Percentiles rank a stretch among this genome's conserved stretches.
phyloP scores from a whole-genome alignment of 345 rosid genomes.

The Populus euphratica region DNA sequence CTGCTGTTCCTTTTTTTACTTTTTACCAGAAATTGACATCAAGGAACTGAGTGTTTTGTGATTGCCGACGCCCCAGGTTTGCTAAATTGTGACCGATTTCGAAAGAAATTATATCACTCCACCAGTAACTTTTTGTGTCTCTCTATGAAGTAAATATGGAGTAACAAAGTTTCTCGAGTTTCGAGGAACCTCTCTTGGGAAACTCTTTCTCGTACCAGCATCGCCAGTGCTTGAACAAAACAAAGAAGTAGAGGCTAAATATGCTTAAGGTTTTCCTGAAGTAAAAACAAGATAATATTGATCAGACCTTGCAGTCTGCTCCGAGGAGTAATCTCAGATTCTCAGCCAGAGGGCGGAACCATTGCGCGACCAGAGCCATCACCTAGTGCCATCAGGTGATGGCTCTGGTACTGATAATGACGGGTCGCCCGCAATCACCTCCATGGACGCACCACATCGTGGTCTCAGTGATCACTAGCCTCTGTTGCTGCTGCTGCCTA shows the following conservation, averaged over 20 bases:
- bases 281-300: neutral
- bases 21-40: neutral
- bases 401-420: neutral
- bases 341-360: too few relatives aligned
- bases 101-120: too few relatives aligned
- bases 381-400: too few relatives aligned
- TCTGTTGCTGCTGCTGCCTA: too few relatives aligned
- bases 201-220: neutral
- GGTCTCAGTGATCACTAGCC: neutral
- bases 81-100: too few relatives aligned
- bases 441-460: neutral
- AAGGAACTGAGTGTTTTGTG: neutral
- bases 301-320: neutral
- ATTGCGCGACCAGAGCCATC: too few relatives aligned
- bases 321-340: neutral
- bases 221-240: neutral
- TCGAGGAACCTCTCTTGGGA: neutral
- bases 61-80: neutral
- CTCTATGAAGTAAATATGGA: too few relatives aligned
- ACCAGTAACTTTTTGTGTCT: too few relatives aligned
- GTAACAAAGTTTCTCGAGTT: neutral
- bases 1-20: conserved; percentile 2
- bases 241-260: neutral
- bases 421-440: neutral
- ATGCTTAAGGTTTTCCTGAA: neutral